A percentile compares a stretch with the other conserved stretches of the same genome.
phyloP scores from a whole-genome alignment of 257 asterid species.

The Solanum tarapatanum region DNA sequence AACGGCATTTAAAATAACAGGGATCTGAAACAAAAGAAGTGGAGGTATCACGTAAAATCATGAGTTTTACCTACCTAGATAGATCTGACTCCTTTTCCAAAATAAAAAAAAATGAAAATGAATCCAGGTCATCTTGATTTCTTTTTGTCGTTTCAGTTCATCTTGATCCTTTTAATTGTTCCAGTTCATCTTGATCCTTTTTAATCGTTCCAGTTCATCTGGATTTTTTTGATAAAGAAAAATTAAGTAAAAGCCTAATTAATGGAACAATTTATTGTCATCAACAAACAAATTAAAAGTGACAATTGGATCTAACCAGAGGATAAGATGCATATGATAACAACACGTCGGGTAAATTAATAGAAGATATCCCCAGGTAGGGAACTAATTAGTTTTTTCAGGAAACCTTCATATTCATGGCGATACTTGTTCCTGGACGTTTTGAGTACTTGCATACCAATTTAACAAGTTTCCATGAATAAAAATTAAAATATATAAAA shows the following conservation, averaged over 20 bases:
- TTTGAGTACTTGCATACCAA: not conserved
- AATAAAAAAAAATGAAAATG: not conserved
- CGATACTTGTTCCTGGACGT: not conserved
- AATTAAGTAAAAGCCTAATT: not conserved
- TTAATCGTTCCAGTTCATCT: not conserved
- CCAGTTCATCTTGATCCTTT: not conserved
- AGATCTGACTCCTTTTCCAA: not conserved
- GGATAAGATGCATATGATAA: not conserved
- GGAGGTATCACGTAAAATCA: not conserved
- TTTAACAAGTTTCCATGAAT: not conserved
- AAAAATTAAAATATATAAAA: not conserved
- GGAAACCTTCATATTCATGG: not conserved
- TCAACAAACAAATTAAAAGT: not conserved
- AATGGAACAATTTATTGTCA: not conserved
- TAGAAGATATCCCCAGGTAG: not conserved
- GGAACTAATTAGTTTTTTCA: not conserved
- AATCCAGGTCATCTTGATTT: not conserved
- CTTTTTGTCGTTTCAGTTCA: not conserved
- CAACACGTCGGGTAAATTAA: not conserved
- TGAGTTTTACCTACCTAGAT: not conserved
- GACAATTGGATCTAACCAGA: not conserved
- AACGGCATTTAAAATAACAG: slow-evolving; percentile 73
- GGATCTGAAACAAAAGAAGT: slow-evolving; percentile 51
- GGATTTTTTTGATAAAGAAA: not conserved
- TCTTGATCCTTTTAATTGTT: not conserved